Base-by-base conservation (phyloP, 2,329 filamentous ascomycete genomes). In the Penicillium sp. region DNA sequence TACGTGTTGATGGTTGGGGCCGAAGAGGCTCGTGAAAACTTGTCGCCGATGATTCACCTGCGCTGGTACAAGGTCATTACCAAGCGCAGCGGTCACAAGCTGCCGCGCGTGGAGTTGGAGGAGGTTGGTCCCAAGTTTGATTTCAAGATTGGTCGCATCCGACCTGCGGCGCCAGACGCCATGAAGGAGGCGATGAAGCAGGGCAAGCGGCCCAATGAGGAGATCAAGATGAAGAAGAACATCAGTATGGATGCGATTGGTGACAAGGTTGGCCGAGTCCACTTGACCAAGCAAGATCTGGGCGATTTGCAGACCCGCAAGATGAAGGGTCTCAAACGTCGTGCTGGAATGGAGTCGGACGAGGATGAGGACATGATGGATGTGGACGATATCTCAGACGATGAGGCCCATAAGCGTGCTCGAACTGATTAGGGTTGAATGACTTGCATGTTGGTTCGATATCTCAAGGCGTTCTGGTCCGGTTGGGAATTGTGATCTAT, bases 311-410 rank as follows among this genome's bases (percentile, higher is more conserved):
- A 98, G 73, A 93, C 89, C 36, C 82, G 92, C 60, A 98, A 98
- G 79, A 96, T 98, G 89, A 98, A 98, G 80, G 92, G 89, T 51
- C 67, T 98, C 52, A 98, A 96, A 78, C 76, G 92, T 50, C 80
- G 76, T 48, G 78, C 86, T 37, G 80, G 80, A 46, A 68, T 77
- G 15, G 73, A 75, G 35, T 71, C 69, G 34, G 74, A 73, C 12
- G 51, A 53, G 28, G 72, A 71, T 15, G 77, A 75, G 35, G 72
- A 69, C 3, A 72, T 67, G 41, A 71, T 70, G 51, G 68, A 72
- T 40, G 64, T 64, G 37, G 64, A 67, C 45, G 62, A 63, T 37
- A 36, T 62, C 15, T 60, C 56, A 35, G 56, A 63, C 35, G 60
- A 64, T 27, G 61, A 62, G 42, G 49, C 54, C 33, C 48, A 52